phyloP scores from a whole-genome alignment of 164 flowering plant species.

The Pachysandra terminalis region DNA sequence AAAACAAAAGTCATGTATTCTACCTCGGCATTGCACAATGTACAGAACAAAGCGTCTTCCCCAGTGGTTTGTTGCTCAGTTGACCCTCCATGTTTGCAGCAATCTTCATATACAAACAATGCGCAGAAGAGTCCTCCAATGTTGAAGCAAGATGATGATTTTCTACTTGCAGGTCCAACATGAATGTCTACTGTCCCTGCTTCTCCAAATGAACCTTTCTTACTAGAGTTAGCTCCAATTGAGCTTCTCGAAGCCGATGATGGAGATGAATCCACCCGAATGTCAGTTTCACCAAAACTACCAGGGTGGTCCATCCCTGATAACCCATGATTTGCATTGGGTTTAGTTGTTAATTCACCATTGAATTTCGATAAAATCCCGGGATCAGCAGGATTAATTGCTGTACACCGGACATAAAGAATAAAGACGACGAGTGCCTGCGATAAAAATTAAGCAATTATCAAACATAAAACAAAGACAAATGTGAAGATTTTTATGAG shows the following conservation, averaged over 20 bases:
- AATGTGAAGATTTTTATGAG: background rate
- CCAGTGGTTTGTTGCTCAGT: slow-evolving; percentile 44
- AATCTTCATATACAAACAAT: slow-evolving; percentile 77
- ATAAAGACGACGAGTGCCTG: slow-evolving; percentile 90
- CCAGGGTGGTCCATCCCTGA: slow-evolving; percentile 24
- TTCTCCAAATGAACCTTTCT: slow-evolving; percentile 48
- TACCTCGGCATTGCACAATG: slow-evolving; percentile 98
- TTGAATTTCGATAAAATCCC: slow-evolving; percentile 66
- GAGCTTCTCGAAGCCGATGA: slow-evolving; percentile 74
- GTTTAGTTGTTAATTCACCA: slow-evolving; percentile 17
- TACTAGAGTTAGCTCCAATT: slow-evolving; percentile 46
- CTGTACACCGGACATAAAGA: slow-evolving; percentile 88
- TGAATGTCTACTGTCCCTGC: slow-evolving; percentile 24
- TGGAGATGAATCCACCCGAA: slow-evolving; percentile 46
- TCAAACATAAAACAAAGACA: slow-evolving; percentile 6
- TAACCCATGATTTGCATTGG: slow-evolving; percentile 25
- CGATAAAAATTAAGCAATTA: slow-evolving; percentile 12
- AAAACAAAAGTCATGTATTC: too few species aligned
- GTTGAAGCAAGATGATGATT: slow-evolving; percentile 29
- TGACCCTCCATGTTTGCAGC: slow-evolving; percentile 47
- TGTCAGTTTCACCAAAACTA: slow-evolving; percentile 41
- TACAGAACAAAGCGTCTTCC: slow-evolving; percentile 92
- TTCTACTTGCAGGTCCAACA: slow-evolving; percentile 21
- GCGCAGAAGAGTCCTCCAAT: slow-evolving; percentile 65
- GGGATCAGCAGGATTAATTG: slow-evolving; percentile 97